Conservation (phyloP, 257 asterid genomes). For the Gentiana dahurica region DNA sequence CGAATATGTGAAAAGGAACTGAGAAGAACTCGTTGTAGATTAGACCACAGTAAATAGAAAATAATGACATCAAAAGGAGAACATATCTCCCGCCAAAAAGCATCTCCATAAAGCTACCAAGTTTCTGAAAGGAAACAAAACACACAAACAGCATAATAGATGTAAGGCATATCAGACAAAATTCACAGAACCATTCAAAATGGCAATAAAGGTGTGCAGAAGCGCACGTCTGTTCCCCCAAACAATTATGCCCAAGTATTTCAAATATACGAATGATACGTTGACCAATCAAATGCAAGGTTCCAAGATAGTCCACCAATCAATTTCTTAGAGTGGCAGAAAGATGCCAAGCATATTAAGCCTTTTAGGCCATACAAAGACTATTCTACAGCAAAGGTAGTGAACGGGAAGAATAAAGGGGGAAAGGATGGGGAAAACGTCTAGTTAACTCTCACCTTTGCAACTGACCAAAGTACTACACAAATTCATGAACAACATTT, state of each 20-base stretch:
- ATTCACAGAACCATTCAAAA: background rate
- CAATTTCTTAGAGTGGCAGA: too few relatives aligned
- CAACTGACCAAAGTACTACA: too few relatives aligned
- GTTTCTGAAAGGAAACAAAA: slow-evolving; percentile 57
- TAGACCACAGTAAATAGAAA: slow-evolving; percentile 94
- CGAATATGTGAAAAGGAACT: slow-evolving; percentile 94
- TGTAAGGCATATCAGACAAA: background rate
- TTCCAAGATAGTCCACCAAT: too few relatives aligned
- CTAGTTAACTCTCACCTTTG: too few relatives aligned
- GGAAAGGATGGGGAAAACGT: too few relatives aligned
- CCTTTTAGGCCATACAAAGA: too few relatives aligned
- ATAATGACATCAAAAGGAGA: slow-evolving; percentile 85
- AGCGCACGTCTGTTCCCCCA: background rate
- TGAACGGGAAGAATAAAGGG: too few relatives aligned
- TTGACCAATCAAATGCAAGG: background rate
- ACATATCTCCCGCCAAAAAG: slow-evolving; percentile 93
- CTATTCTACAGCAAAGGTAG: too few relatives aligned
- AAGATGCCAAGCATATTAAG: too few relatives aligned
- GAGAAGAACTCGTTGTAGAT: slow-evolving; percentile 97
- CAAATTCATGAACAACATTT: too few relatives aligned
- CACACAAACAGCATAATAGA: background rate
- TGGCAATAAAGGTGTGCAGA: background rate
- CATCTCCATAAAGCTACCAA: slow-evolving; percentile 99
- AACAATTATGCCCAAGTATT: background rate
- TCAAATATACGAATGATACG: background rate